These are phyloP conservation scores for Saxispiralis lemnorum DNA, from an alignment of 495 filamentous ascomycete species.

Conservation along the genomic window DNA sequence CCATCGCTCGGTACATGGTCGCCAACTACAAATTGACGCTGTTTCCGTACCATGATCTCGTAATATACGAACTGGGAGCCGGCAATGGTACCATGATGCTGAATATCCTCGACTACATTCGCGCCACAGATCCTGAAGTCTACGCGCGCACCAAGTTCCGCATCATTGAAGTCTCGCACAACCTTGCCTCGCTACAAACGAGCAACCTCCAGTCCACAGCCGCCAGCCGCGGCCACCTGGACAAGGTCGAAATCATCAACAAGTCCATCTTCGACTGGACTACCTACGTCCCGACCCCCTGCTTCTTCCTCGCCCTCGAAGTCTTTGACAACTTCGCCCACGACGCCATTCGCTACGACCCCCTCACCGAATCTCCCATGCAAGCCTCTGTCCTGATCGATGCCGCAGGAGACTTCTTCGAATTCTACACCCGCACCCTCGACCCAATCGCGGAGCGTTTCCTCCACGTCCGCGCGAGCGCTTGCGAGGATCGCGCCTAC, in stretches of 20 bases:
- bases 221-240: slow-evolving; percentile 51
- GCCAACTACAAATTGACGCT: slow-evolving; percentile 87
- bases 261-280: slow-evolving; percentile 89
- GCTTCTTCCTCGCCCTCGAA: slow-evolving; percentile 96
- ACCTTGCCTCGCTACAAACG: slow-evolving; percentile 60
- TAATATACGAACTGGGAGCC: slow-evolving; percentile 97
- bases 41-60: slow-evolving; percentile 90
- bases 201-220: slow-evolving; percentile 47
- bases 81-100: slow-evolving; percentile 96
- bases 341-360: slow-evolving; percentile 79
- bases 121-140: slow-evolving; percentile 70
- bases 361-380: slow-evolving; percentile 50
- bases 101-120: slow-evolving; percentile 94
- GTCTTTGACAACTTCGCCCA: slow-evolving; percentile 98
- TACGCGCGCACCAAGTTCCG: slow-evolving; percentile 88
- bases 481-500: slow-evolving; percentile 35
- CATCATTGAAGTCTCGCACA: slow-evolving; percentile 81
- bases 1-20: slow-evolving; percentile 83
- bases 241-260: slow-evolving; percentile 86
- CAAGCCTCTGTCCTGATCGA: slow-evolving; percentile 83
- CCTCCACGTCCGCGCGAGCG: slow-evolving; percentile 55
- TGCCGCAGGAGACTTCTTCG: slow-evolving; percentile 70
- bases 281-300: slow-evolving; percentile 65
- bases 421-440: slow-evolving; percentile 64
- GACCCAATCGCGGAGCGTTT: slow-evolving; percentile 74